These are phyloP conservation scores for Leptographium lundbergii DNA, from an alignment of 2,329 filamentous ascomycete genomes.

Conservation along the genomic window DNA sequence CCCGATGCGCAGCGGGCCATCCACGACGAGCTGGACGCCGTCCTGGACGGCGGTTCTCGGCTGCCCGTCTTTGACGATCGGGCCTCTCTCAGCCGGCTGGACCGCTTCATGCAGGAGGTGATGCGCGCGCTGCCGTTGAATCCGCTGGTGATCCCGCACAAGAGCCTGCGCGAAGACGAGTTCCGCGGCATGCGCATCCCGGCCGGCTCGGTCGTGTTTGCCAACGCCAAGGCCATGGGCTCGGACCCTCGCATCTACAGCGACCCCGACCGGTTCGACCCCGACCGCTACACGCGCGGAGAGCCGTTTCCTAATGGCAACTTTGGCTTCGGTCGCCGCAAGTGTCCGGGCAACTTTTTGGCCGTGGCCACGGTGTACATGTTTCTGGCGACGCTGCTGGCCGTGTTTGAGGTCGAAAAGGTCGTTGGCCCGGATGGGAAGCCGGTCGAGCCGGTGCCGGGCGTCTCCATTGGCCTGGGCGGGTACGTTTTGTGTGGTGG, in stretches of 20 bases:
- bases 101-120: constrained; percentile 30
- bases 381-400: too few species aligned
- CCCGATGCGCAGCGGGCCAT: constrained; percentile 33
- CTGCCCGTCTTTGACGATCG: constrained; percentile 32
- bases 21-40: constrained; percentile 30
- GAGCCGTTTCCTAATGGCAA: constrained; percentile 33
- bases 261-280: constrained; percentile 30
- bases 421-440: too few species aligned
- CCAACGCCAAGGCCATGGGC: constrained; percentile 32
- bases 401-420: too few species aligned
- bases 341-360: constrained; percentile 36
- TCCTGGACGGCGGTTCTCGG: constrained; percentile 27
- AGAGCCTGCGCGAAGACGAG: constrained; percentile 38
- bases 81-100: too few species aligned
- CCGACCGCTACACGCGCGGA: constrained; percentile 28
- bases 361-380: too few species aligned
- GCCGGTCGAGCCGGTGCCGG: too few species aligned
- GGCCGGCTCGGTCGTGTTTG: constrained; percentile 32
- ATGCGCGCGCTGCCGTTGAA: constrained; percentile 31
- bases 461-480: too few species aligned
- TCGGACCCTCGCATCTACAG: constrained; percentile 26
- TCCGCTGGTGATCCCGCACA: constrained; percentile 41
- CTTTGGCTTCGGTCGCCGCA: constrained; percentile 39
- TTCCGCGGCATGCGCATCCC: constrained; percentile 46
- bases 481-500: too few species aligned